Evolutionary conservation across 2,329 filamentous ascomycete genomes (phyloP).

Genomic region (Juglanconis juglandina): DNA sequence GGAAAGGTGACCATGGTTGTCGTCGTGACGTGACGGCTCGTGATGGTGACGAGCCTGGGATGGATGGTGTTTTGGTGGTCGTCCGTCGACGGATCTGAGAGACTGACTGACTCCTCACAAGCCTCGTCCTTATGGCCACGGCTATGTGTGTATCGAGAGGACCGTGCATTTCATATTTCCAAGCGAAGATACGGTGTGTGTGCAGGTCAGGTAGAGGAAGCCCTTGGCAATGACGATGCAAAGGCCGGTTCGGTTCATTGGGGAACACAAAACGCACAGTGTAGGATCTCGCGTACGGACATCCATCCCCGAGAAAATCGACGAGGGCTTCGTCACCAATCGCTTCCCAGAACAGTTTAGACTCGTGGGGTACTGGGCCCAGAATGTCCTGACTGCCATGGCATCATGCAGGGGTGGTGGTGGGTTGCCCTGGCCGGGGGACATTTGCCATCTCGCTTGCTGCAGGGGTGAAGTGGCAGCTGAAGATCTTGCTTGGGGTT

Average conservation of each 20-base stretch:
- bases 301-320: background rate
- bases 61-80: background rate
- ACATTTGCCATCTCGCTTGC: too few species aligned
- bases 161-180: too few species aligned
- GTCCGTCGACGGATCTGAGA: background rate
- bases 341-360: background rate
- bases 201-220: background rate
- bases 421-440: too few species aligned
- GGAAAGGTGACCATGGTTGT: slow-evolving; percentile 7
- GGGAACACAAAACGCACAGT: background rate
- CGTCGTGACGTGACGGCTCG: background rate
- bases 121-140: too few species aligned
- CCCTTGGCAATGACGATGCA: too few species aligned
- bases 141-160: too few species aligned
- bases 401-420: background rate
- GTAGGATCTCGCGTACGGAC: background rate
- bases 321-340: background rate
- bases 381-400: background rate
- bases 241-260: too few species aligned
- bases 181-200: background rate
- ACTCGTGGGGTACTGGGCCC: background rate
- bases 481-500: too few species aligned
- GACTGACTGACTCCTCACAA: too few species aligned
- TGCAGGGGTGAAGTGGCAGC: too few species aligned
- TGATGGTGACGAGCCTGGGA: too few species aligned